These are phyloP conservation scores for Leccinum obscurum DNA, from an alignment of 768 basidiomycete species.

Conservation along the genomic window DNA sequence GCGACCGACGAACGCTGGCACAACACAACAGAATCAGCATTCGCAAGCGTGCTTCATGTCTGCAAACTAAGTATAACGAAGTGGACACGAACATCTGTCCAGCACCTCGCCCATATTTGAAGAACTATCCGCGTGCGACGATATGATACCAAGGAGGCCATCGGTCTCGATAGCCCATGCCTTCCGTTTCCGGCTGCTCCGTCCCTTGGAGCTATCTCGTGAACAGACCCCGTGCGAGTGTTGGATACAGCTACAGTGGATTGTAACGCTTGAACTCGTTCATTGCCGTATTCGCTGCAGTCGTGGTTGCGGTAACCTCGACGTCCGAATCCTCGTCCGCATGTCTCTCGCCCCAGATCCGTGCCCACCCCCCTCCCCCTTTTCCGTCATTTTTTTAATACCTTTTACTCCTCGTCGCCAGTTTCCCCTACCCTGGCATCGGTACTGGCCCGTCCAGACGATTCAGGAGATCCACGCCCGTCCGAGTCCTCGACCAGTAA, in stretches of 20 bases:
- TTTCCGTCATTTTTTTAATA: no score
- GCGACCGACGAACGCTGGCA: neutral
- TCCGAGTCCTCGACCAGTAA: no score
- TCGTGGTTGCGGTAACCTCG: no score
- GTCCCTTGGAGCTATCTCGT: conserved; percentile 48
- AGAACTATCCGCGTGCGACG: conserved; percentile 92
- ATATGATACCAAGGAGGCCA: conserved; percentile 49
- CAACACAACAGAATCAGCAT: neutral
- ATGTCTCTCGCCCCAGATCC: no score
- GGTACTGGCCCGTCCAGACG: no score
- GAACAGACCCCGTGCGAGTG: conserved; percentile 91
- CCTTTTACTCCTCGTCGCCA: no score
- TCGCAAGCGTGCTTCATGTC: neutral
- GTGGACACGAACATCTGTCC: conserved; percentile 67
- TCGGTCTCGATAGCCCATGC: conserved; percentile 30
- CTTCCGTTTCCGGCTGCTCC: conserved; percentile 14
- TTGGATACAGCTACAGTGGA: conserved; percentile 68
- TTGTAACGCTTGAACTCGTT: no score
- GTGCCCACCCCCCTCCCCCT: no score
- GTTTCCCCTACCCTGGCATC: no score
- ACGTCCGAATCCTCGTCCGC: no score
- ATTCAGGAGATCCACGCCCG: no score
- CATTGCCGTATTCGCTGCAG: no score
- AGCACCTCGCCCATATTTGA: conserved; percentile 83
- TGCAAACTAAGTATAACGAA: neutral